Evolutionary conservation across 2,329 filamentous ascomycete genomes (phyloP).

Genomic region (Lasiodiplodia citricola): DNA sequence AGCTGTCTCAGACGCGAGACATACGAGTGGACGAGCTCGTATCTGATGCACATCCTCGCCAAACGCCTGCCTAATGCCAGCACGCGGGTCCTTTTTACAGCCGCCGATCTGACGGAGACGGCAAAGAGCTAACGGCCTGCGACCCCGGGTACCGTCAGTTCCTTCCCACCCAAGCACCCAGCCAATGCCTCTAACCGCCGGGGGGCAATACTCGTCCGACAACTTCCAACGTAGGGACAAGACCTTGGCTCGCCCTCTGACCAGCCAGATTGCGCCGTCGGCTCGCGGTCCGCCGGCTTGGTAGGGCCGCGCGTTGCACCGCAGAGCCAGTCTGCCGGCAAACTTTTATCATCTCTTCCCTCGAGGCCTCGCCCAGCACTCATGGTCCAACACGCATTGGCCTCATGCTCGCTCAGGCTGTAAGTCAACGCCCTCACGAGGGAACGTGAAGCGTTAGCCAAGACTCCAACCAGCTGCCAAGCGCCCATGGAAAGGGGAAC

Average conservation of each 20-base stretch:
- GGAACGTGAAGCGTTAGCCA: slow-evolving; percentile 9
- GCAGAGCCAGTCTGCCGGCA: slow-evolving; percentile 2
- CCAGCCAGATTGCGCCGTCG: slow-evolving; percentile 23
- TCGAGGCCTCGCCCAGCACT: not conserved
- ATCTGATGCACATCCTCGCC: not conserved
- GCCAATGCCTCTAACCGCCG: slow-evolving; percentile 15
- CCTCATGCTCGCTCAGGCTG: not conserved
- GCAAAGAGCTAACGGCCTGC: not conserved
- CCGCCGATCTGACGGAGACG: not conserved
- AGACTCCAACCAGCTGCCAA: not conserved
- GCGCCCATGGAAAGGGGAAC: too few species aligned
- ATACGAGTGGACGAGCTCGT: not conserved
- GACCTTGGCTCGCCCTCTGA: slow-evolving; percentile 25
- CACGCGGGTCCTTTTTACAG: not conserved
- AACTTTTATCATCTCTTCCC: not conserved
- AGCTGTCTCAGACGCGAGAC: not conserved
- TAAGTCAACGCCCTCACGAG: too few species aligned
- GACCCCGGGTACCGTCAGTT: not conserved
- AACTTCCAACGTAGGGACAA: slow-evolving; percentile 26
- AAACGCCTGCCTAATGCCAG: not conserved
- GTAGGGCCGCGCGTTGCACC: slow-evolving; percentile 21
- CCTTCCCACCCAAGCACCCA: not conserved
- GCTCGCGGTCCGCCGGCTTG: slow-evolving; percentile 18
- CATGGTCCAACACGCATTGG: not conserved
- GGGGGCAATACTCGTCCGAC: not conserved